A percentile compares a stretch with the other conserved stretches of the same genome.
phyloP scores from a whole-genome alignment of 495 filamentous ascomycete species.

The Aspergillus baeticus region DNA sequence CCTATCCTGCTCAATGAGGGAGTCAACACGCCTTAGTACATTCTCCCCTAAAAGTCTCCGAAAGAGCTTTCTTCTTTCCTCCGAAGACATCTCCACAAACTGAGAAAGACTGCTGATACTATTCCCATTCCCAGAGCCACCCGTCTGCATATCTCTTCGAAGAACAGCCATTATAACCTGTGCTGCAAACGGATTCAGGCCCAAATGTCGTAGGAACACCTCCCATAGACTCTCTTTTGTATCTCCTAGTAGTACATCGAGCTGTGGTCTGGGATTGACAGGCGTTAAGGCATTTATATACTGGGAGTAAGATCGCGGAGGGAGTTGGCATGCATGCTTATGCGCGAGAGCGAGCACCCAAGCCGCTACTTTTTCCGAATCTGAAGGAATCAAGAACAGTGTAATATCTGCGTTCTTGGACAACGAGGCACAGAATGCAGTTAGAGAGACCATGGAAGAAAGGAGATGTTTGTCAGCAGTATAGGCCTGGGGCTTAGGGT shows the following conservation, averaged over 20 bases:
- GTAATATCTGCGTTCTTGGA: slow-evolving; percentile 24
- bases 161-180: slow-evolving; percentile 56
- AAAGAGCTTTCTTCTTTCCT: slow-evolving; percentile 39
- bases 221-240: slow-evolving; percentile 66
- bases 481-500: neutral
- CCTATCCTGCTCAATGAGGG: slow-evolving; percentile 34
- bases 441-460: slow-evolving; percentile 10
- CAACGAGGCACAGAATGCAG: slow-evolving; percentile 19
- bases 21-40: slow-evolving; percentile 50
- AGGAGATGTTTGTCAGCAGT: slow-evolving; percentile 12
- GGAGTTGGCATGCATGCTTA: slow-evolving; percentile 18
- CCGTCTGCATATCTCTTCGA: neutral
- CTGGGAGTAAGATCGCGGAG: neutral
- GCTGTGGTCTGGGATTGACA: slow-evolving; percentile 9
- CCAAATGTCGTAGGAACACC: slow-evolving; percentile 66
- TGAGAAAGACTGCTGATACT: slow-evolving; percentile 4
- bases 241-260: slow-evolving; percentile 7
- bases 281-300: slow-evolving; percentile 13
- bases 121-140: neutral
- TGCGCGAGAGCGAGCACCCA: slow-evolving; percentile 35
- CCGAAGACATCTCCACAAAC: slow-evolving; percentile 24
- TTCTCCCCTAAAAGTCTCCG: slow-evolving; percentile 49
- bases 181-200: slow-evolving; percentile 80
- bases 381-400: slow-evolving; percentile 28
- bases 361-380: slow-evolving; percentile 39